A percentile compares a stretch with the other conserved stretches of the same genome.
Evolutionary conservation across 257 asterid genomes (phyloP).

Genomic region (Capsicum pubescens): DNA sequence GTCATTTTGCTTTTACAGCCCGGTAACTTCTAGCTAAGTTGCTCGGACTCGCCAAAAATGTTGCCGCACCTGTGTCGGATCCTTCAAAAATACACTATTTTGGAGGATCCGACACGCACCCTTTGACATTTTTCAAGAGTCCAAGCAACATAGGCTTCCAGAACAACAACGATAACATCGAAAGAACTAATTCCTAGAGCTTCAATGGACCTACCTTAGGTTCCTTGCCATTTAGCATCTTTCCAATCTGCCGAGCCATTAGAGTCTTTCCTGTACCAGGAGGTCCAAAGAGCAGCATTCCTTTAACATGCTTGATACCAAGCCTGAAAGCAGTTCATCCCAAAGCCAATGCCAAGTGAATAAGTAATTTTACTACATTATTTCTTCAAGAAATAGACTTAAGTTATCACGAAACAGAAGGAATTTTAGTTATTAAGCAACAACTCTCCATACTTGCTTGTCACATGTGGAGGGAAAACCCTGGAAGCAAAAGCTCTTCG

Average conservation of each 20-base stretch:
- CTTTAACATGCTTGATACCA: constrained; percentile 98
- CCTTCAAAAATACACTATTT: too few species aligned
- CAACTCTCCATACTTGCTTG: constrained; percentile 69
- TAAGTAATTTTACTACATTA: constrained; percentile 28
- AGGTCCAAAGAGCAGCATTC: constrained; percentile 98
- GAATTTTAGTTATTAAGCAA: constrained; percentile 28
- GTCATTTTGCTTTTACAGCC: too few species aligned
- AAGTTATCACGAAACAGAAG: constrained; percentile 14
- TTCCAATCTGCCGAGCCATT: constrained; percentile 99
- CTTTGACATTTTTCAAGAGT: too few species aligned
- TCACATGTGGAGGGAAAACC: constrained; percentile 96
- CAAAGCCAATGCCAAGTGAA: constrained; percentile 33
- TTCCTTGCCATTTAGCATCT: constrained; percentile 95
- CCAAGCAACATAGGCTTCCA: background rate
- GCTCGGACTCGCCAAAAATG: too few species aligned
- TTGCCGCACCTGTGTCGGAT: too few species aligned
- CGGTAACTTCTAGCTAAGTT: background rate
- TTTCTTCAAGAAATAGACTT: background rate
- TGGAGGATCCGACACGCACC: too few species aligned
- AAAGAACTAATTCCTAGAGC: constrained; percentile 14
- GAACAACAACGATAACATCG: background rate
- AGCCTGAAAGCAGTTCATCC: constrained; percentile 54
- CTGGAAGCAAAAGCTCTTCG: constrained; percentile 99
- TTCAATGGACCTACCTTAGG: constrained; percentile 71
- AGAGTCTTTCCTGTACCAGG: constrained; percentile 99